Evolutionary conservation across 2,329 filamentous ascomycete genomes (phyloP).

Genomic region (Cladosporium colombiae): DNA sequence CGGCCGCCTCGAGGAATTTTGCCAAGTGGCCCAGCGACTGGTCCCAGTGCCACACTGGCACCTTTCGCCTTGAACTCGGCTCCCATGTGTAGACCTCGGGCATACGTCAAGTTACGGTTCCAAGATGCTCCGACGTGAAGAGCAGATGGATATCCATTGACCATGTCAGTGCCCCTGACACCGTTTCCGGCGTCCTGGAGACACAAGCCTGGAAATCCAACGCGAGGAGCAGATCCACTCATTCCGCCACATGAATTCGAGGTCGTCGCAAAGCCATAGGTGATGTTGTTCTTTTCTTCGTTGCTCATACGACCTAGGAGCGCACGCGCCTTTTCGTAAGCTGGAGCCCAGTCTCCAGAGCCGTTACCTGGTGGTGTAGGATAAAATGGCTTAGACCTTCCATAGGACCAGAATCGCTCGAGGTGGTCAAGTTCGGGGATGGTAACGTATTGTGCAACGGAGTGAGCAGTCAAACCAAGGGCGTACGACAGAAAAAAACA

Average conservation of each 20-base stretch:
- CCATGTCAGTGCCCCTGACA: constrained; percentile 34
- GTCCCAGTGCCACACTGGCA: constrained; percentile 34
- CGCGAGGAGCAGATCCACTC: constrained; percentile 39
- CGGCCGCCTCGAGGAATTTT: constrained; percentile 33
- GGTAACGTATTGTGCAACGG: neutral
- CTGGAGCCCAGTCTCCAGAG: constrained; percentile 38
- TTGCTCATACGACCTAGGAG: constrained; percentile 42
- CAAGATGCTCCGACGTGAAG: constrained; percentile 43
- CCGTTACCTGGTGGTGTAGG: constrained; percentile 29
- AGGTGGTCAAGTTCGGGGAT: constrained; percentile 24
- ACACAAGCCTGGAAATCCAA: constrained; percentile 44
- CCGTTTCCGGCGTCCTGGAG: constrained; percentile 42
- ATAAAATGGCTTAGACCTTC: constrained; percentile 34
- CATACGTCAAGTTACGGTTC: constrained; percentile 39
- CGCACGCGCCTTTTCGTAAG: constrained; percentile 42
- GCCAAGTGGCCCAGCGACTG: constrained; percentile 36
- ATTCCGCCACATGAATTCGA: constrained; percentile 38
- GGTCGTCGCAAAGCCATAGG: constrained; percentile 33
- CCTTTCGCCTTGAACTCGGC: constrained; percentile 38
- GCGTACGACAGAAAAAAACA: no score
- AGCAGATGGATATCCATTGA: constrained; percentile 41
- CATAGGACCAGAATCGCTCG: constrained; percentile 34
- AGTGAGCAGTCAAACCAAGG: neutral
- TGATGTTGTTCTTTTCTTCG: constrained; percentile 43
- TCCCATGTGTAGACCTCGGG: constrained; percentile 38